phyloP scores from a whole-genome alignment of 305 asterid species.

The Fraxinus angustifolia region DNA sequence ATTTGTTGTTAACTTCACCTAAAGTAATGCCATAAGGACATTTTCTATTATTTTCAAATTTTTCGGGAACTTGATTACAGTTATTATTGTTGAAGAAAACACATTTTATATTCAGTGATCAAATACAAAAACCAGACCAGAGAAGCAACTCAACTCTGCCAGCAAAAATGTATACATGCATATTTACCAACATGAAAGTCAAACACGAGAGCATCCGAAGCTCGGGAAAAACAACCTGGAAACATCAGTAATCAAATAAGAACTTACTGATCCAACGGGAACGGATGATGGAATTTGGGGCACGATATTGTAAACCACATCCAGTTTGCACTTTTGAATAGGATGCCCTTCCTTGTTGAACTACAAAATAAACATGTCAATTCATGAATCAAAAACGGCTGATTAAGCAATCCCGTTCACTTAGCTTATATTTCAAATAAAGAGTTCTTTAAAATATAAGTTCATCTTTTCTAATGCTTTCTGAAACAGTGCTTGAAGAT shows the following conservation, averaged over 20 bases:
- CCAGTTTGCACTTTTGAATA: constrained; percentile 27
- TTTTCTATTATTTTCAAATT: neutral
- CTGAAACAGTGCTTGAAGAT: neutral
- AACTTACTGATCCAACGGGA: constrained; percentile 12
- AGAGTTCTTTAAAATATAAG: neutral
- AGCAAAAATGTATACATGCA: neutral
- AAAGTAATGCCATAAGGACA: neutral
- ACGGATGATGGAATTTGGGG: constrained; percentile 4
- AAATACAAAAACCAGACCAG: neutral
- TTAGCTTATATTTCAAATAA: neutral
- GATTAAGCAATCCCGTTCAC: neutral
- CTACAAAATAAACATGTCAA: constrained; percentile 25
- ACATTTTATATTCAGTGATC: neutral
- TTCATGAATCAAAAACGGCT: neutral
- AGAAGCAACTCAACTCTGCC: neutral
- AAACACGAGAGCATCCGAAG: neutral
- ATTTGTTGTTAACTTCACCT: neutral
- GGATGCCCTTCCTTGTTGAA: constrained; percentile 32
- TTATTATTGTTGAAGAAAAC: neutral
- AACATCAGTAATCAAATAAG: constrained; percentile 10
- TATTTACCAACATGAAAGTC: neutral
- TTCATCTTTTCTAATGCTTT: neutral
- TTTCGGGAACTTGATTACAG: neutral
- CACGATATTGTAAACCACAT: constrained; percentile 28
- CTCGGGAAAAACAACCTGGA: constrained; percentile 1